Percentiles rank a stretch among this genome's conserved stretches.
phyloP scores from a whole-genome alignment of 177 flowering plant genomes.

The Vitis hybrid region DNA sequence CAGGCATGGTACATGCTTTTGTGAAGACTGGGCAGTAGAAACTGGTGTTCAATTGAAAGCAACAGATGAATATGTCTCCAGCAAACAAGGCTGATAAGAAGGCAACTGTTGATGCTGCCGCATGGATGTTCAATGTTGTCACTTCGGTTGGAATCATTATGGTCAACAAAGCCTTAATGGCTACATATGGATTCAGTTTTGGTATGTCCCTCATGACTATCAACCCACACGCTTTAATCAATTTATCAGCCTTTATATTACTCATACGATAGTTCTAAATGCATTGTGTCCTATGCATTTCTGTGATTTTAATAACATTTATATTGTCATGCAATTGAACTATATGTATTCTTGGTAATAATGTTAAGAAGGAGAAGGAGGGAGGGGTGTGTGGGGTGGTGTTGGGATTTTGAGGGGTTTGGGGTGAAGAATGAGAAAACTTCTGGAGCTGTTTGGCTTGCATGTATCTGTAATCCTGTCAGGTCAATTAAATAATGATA shows the following conservation, averaged over 20 bases:
- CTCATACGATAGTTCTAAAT: too few species aligned
- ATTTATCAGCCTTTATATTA: slow-evolving; percentile 4
- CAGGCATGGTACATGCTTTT: background rate
- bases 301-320: too few species aligned
- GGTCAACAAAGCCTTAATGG: slow-evolving; percentile 91
- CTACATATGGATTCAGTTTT: slow-evolving; percentile 79
- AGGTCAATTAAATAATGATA: too few species aligned
- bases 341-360: too few species aligned
- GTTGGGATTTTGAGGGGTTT: too few species aligned
- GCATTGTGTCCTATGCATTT: too few species aligned
- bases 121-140: slow-evolving; percentile 90
- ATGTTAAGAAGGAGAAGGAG: too few species aligned
- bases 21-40: slow-evolving; percentile 13
- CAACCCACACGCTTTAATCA: background rate
- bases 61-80: slow-evolving; percentile 46
- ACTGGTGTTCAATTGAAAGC: slow-evolving; percentile 5
- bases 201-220: slow-evolving; percentile 41
- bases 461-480: too few species aligned
- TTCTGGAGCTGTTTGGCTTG: too few species aligned
- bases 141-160: slow-evolving; percentile 91
- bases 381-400: too few species aligned
- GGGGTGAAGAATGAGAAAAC: too few species aligned
- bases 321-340: too few species aligned
- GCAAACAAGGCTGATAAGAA: slow-evolving; percentile 72
- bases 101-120: slow-evolving; percentile 68